Conservation (phyloP, 2,329 filamentous ascomycete genomes). For the Leptographium radiaticola region DNA sequence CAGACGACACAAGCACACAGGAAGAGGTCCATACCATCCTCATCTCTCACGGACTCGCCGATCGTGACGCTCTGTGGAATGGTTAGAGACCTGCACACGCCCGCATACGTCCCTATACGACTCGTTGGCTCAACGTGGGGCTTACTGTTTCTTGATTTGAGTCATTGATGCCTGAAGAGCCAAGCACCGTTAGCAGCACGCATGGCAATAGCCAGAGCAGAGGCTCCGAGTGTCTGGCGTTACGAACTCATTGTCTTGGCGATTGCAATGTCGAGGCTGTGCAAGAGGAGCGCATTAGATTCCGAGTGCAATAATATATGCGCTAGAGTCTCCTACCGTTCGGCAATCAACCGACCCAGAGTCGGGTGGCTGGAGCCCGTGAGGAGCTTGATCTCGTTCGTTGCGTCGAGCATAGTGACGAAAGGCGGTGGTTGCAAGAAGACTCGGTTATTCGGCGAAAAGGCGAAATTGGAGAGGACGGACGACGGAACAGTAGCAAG, state of each 20-base stretch:
- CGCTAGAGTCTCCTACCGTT: slow-evolving; percentile 17
- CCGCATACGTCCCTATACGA: neutral
- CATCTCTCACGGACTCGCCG: slow-evolving; percentile 88
- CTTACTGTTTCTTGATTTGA: slow-evolving; percentile 63
- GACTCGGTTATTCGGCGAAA: neutral
- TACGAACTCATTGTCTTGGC: slow-evolving; percentile 12
- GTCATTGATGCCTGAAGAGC: slow-evolving; percentile 46
- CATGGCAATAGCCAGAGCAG: neutral
- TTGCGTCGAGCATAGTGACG: slow-evolving; percentile 9
- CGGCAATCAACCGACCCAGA: slow-evolving; percentile 23
- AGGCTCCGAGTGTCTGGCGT: neutral
- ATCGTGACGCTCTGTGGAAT: slow-evolving; percentile 59
- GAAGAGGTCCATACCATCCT: slow-evolving; percentile 47
- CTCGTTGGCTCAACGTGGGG: slow-evolving; percentile 25
- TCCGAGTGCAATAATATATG: neutral
- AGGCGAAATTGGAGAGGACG: neutral
- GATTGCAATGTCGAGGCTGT: slow-evolving; percentile 12
- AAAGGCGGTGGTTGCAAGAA: neutral
- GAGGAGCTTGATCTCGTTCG: slow-evolving; percentile 27
- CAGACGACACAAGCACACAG: neutral
- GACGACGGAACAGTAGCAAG: neutral
- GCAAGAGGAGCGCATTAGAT: neutral
- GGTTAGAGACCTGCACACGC: neutral
- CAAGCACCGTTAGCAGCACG: neutral
- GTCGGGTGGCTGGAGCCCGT: slow-evolving; percentile 26